Evolutionary conservation across 257 asterid genomes (phyloP).

Genomic region (Buddleja alternifolia): DNA sequence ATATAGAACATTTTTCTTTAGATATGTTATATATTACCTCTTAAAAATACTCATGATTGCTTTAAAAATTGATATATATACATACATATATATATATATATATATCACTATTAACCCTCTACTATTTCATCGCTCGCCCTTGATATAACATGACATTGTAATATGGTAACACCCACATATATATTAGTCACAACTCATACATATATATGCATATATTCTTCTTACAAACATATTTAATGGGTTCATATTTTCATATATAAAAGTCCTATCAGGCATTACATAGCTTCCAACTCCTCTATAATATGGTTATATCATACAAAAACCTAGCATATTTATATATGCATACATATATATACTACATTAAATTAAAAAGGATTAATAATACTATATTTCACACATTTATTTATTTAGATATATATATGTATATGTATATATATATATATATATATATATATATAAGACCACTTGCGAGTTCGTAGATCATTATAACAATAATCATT

Average conservation of each 20-base stretch:
- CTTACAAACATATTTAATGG: background rate
- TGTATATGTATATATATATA: too few species aligned
- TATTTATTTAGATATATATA: conserved; percentile 22
- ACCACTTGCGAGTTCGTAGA: too few species aligned
- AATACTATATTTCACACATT: background rate
- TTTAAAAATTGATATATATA: too few species aligned
- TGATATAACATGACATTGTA: too few species aligned
- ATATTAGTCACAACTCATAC: background rate
- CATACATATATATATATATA: too few species aligned
- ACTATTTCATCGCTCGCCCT: too few species aligned
- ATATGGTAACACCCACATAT: background rate
- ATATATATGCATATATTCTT: background rate
- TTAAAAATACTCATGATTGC: too few species aligned
- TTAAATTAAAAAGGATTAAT: background rate
- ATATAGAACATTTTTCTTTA: too few species aligned
- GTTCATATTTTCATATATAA: conserved; percentile 24
- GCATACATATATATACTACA: background rate
- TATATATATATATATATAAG: too few species aligned
- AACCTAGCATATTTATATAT: background rate
- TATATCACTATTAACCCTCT: too few species aligned
- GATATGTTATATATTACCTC: too few species aligned
- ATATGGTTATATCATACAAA: conserved; percentile 15
- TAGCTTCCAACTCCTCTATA: conserved; percentile 19
- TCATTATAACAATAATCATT: background rate
- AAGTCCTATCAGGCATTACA: conserved; percentile 3